These are phyloP conservation scores for Globisporangium echinulatum DNA, from an alignment of 352 stramenopile genomes.

Conservation along the genomic window DNA sequence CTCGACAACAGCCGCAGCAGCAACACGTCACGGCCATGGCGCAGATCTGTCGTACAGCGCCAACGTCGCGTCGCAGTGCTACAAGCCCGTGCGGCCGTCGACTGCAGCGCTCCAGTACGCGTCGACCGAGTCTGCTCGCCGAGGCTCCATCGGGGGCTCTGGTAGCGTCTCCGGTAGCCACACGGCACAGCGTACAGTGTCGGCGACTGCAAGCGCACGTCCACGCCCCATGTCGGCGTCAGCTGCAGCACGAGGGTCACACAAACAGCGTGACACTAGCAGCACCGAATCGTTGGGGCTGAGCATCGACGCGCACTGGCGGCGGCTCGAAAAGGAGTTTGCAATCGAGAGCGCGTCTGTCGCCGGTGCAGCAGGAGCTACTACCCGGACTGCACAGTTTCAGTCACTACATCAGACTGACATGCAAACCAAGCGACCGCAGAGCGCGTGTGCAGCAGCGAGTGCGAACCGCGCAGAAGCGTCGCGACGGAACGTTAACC, in stretches of 20 bases:
- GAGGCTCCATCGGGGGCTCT: neutral
- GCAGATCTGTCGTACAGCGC: slow-evolving; percentile 49
- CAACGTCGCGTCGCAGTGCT: slow-evolving; percentile 55
- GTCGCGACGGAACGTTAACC: neutral
- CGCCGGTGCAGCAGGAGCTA: neutral
- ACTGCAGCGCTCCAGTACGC: slow-evolving; percentile 29
- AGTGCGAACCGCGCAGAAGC: slow-evolving; percentile 6
- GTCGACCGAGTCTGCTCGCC: slow-evolving; percentile 12
- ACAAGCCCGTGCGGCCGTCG: slow-evolving; percentile 45
- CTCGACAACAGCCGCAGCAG: neutral
- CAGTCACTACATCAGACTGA: neutral
- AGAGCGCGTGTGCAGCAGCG: slow-evolving; percentile 26
- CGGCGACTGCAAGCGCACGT: slow-evolving; percentile 9
- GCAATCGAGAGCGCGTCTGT: slow-evolving; percentile 13
- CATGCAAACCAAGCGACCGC: slow-evolving; percentile 20
- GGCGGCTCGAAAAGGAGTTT: slow-evolving; percentile 29
- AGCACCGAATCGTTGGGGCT: slow-evolving; percentile 2
- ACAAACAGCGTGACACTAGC: neutral
- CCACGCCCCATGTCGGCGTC: slow-evolving; percentile 27
- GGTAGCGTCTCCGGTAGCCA: neutral
- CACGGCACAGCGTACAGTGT: slow-evolving; percentile 10
- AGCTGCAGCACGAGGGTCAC: neutral
- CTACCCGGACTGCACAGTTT: neutral
- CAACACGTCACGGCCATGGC: neutral
- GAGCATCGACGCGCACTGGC: slow-evolving; percentile 36